Base-by-base conservation (phyloP, 371 early-diverging fungal genomes). In the Choanephora cucurbitarum region DNA sequence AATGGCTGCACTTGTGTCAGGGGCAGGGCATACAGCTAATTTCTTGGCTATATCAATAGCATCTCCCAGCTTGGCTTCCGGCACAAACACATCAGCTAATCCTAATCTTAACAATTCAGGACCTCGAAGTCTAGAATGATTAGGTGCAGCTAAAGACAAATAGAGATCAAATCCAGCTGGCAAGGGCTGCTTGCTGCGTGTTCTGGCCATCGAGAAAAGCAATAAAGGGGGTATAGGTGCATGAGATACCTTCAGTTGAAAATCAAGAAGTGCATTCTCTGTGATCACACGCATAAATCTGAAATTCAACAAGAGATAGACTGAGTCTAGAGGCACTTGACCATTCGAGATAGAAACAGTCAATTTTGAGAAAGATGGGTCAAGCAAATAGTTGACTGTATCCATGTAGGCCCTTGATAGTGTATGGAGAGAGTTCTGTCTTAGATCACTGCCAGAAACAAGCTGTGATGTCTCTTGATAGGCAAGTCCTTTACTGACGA, bases 31-130 rank as follows among this genome's bases (percentile, higher is more conserved):
- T 14, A 75, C 58, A 1, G 79, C 72, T 65, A 75, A 66, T 1
- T 57, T 59, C 14, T 64, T 64, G 7, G 62, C 57, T 6, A 52
- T 60, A 14, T 61, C 54, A 45, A 79, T 65, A 0, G 70, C 70
- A 44, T 82, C 81, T 39, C 68, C 55, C 24, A 75, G 50, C 39
- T 73, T 72, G 8, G 60, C 46, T n/a, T 80, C 82, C 1, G 84
- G 78, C 2, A 84, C 64, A 67, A 84, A 84, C 21, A 68, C 66
- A 57, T 84, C 82, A 0, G 77, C 81, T 18, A 81, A 43, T 1
- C 82, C 82, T 18, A 84, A 52, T 23, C 68, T 58, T 2, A 78
- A 49, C 31, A 84, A 55, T 44, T 84, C 84, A 3, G 84, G 82
- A 1, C 75, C 84, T 31, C 84, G 69, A 6, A 84, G 40, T 23